Percentiles rank a stretch among this genome's conserved stretches.
phyloP scores from a whole-genome alignment of 2,329 filamentous ascomycete species.

The Dendrostoma leiphaemia region DNA sequence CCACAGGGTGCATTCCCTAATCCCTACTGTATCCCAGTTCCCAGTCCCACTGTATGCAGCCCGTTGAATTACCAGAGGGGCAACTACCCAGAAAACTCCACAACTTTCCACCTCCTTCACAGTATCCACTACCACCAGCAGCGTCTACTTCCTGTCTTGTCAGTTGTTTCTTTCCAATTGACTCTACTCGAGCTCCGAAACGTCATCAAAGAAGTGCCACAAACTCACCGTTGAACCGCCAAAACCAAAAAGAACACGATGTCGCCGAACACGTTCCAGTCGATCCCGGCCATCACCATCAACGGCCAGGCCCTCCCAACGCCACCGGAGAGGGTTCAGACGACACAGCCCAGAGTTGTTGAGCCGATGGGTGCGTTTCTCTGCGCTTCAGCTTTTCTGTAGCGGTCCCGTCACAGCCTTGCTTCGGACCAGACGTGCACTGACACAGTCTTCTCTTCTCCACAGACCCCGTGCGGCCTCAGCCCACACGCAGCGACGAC shows the following conservation, averaged over 20 bases:
- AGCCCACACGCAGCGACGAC: constrained; percentile 24
- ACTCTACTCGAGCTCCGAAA: background rate
- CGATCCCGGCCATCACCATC: constrained; percentile 10
- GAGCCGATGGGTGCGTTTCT: constrained; percentile 16
- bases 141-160: no score
- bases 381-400: background rate
- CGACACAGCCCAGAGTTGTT: constrained; percentile 5
- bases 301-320: constrained; percentile 12
- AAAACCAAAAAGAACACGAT: constrained; percentile 3
- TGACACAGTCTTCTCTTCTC: no score
- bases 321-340: constrained; percentile 3
- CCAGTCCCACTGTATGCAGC: no score
- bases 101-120: no score
- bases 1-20: no score
- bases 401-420: background rate
- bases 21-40: no score
- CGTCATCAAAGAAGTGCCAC: background rate
- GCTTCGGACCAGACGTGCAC: no score
- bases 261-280: constrained; percentile 9
- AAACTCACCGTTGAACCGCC: no score
- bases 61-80: no score
- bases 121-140: no score
- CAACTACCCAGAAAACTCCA: no score
- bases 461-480: constrained; percentile 27
- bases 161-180: background rate